Evolutionary conservation across 495 filamentous ascomycete species (phyloP).

Genomic region (Amphirosellinia nigrospora): DNA sequence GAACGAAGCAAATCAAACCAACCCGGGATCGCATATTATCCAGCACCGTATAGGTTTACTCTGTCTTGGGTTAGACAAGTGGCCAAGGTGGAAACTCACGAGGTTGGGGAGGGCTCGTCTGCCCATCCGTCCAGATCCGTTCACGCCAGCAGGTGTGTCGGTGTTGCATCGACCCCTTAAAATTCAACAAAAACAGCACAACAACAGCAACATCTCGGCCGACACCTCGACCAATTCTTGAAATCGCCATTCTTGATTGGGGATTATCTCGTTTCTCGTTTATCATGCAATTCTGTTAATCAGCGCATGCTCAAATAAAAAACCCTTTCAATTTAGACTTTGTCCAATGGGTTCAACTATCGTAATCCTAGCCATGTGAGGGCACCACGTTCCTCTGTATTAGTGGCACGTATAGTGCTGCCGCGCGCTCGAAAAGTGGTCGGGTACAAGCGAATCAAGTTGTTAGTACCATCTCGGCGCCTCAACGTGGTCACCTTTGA

Average conservation of each 20-base stretch:
- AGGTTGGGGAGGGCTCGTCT: conserved; percentile 3
- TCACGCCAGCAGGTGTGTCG: neutral
- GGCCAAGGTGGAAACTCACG: neutral
- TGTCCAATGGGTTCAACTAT: conserved; percentile 1
- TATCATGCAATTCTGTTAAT: neutral
- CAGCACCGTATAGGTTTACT: neutral
- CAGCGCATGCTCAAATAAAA: neutral
- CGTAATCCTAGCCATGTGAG: conserved; percentile 12
- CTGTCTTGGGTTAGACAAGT: neutral
- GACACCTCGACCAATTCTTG: neutral
- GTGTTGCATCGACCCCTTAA: conserved; percentile 5
- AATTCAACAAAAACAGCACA: conserved; percentile 6
- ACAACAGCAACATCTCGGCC: neutral
- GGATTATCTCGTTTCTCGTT: neutral
- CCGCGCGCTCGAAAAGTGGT: conserved; percentile 9
- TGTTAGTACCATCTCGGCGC: neutral
- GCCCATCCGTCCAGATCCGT: neutral
- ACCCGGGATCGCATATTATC: neutral
- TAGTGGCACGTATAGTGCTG: conserved; percentile 7
- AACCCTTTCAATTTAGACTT: neutral
- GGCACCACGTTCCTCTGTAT: conserved; percentile 22
- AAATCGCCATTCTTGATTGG: neutral
- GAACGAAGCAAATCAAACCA: conserved; percentile 6
- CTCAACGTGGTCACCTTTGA: conserved; percentile 16
- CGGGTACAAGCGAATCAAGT: conserved; percentile 3